Conservation (phyloP, 768 basidiomycete genomes). For the Boletus bicolor region DNA sequence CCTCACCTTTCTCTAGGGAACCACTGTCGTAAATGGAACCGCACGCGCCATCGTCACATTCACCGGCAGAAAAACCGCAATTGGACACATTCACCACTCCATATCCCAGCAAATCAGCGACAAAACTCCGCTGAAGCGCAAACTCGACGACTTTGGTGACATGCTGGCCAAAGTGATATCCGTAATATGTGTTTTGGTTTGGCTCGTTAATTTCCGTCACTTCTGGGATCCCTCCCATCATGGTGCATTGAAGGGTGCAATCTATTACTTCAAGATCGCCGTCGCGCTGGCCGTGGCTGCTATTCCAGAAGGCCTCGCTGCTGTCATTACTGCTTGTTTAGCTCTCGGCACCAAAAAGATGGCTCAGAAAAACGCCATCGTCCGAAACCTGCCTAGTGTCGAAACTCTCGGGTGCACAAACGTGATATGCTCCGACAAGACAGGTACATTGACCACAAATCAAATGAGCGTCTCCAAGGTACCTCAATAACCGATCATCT, state of each 20-base stretch:
- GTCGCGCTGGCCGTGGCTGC: slow-evolving; percentile 98
- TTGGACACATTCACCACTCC: slow-evolving; percentile 96
- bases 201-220: slow-evolving; percentile 95
- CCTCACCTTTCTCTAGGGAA: slow-evolving; percentile 55
- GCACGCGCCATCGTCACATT: slow-evolving; percentile 84
- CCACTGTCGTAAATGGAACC: slow-evolving; percentile 92
- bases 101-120: slow-evolving; percentile 91
- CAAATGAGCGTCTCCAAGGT: slow-evolving; percentile 95
- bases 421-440: slow-evolving; percentile 99
- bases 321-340: slow-evolving; percentile 95
- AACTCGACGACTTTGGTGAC: slow-evolving; percentile 98
- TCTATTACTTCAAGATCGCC: slow-evolving; percentile 99
- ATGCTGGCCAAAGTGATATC: slow-evolving; percentile 96
- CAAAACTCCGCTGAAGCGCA: slow-evolving; percentile 96
- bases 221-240: slow-evolving; percentile 95
- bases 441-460: slow-evolving; percentile 92
- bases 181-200: slow-evolving; percentile 95
- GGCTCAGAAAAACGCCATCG: slow-evolving; percentile 98
- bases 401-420: slow-evolving; percentile 98
- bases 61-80: slow-evolving; percentile 85
- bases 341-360: slow-evolving; percentile 98
- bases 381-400: slow-evolving; percentile 92
- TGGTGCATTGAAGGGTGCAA: slow-evolving; percentile 85
- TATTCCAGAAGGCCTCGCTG: slow-evolving; percentile 97
- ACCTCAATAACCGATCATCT: slow-evolving; percentile 18